Base-by-base conservation (phyloP, 2,329 filamentous ascomycete species). In the Fusarium tjaetaba region DNA sequence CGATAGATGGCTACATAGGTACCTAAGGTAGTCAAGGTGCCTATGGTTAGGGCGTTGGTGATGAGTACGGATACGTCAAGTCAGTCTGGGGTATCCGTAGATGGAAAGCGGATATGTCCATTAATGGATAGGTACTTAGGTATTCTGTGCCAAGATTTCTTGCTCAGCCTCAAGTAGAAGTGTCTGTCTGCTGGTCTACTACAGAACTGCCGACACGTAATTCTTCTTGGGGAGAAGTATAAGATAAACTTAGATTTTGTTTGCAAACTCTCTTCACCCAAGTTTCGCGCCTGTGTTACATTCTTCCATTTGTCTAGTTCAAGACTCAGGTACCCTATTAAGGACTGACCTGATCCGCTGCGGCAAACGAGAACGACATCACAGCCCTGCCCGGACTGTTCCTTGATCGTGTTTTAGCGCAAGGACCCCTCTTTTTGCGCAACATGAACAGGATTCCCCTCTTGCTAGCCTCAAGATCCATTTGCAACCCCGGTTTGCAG, bases 11-110 rank as follows among this genome's bases (percentile, higher is more conserved):
- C 42, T 41, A 38, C 30, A 30, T 30, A n/a, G n/a, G n/a, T n/a
- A 30, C 28, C 28, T 30, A n/a, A n/a, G n/a, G n/a, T 36, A 34
- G 32, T 28, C 20, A 36, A 26, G 28, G 45, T 32, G 11, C 32
- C 11, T 32, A 36, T 24, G n/a, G 45, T 18, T 39, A 22, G 28
- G n/a, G 16, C 28, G 20, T 59, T 42, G 30, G 30, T 32, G 48
- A 24, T 51, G 43, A 56, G 63, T 72, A 72, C 70, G 70, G 69
- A 72, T 72, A 72, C 70, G 70, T 43, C 53, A 42, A 51, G 38
- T 32, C 57, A 34, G 57, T 32, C 51, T 38, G 64, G 32, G 66
- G 64, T 30, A 30, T 10, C 28, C 26, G 26, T 41, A 61, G 39
- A 53, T 52, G 22, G 16, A 26, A 30, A 30, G 16, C 43, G n/a